Base-by-base conservation (phyloP, 177 flowering plant genomes). In the Vitis hybrid region DNA sequence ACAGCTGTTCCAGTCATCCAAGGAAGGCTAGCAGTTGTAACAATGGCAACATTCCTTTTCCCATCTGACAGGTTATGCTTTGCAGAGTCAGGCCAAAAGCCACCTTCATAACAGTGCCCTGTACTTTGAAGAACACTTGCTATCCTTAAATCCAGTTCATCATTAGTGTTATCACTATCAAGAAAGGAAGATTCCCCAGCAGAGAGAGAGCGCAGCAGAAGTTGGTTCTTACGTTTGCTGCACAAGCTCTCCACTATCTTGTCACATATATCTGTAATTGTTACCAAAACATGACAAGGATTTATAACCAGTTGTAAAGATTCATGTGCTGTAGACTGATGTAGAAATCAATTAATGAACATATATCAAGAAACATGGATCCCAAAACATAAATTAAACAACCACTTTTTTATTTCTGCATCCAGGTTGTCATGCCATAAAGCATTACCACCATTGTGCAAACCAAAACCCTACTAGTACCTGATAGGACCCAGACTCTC, bases 1-100 rank as follows among this genome's bases (percentile, higher is more conserved):
- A 96, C 95, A 63, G 99, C 98, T 73, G 99, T 96, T 74, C 99
- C 99, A 30, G 99, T 96, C 98, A 96, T 91, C 99, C 99, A 96
- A 73, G 99, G 99, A 80, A 96, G 97, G 80, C 98, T 94, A 67
- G 98, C 99, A 66, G 99, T 96, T 58, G 99, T 96, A 64, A 96
- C 92, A 73, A 96, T 91, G 56, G 99, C 98, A 58, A 96, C 97
- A 84, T 94, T 86, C 73, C 95, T 85, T 82, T 89, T 89, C 67
- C 76, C 67, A 55, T 86, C 87, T 6, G 87, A 61, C 4, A 65
- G 70, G 13, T 83, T 80, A 67, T 76, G 75, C 77, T 90, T 93
- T 63, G 58, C 74, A 61, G 82, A 74, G 63, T 93, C 92, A 27
- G 78, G 70, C 94, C 93, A 90, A 61, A 88, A 79, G 65, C 96